Evolutionary conservation across 176 grass and related monocot genomes (phyloP), one percentile per base, ranked within the genome.

Genomic region (Cenchrus purpureus): DNA sequence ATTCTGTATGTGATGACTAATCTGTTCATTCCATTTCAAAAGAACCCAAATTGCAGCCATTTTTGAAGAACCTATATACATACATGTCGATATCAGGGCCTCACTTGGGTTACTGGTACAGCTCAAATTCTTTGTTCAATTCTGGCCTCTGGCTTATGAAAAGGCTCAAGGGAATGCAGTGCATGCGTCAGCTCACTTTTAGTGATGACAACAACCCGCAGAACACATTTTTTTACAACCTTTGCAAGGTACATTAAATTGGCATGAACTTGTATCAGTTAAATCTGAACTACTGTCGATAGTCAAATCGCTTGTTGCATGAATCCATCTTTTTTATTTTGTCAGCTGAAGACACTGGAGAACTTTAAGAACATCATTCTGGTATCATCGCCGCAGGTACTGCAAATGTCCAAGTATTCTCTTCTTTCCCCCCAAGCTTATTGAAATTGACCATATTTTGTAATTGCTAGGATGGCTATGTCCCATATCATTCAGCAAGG

Each of bases 31-130:
- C 55, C 22, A 31, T 78, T 86, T 86, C 60, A 83, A 90, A 86
- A 98, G 95, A 95, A 19, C 65, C 69, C 17, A 55, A 86, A 65
- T 78, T 95, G 89, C 61, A 63, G 71, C 93, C 95, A 31, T 98
- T 87, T 80, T 15, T 93, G 79, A 98, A 92, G 83, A 83, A 98
- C 85, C 87, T 95, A 5, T 71, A 89, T 53, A 98, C 95, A 13
- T 98, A 98, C 78, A 83, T 98, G 95, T 95, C 95, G 1, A 85
- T 98, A 79, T 98, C 95, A 32, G 95, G 95, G 44, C 95, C 93
- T 67, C 95, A 98, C 74, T 85, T 98, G n/a, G 92, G 93, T 65
- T 98, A 95, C 51, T 95, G 89, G 86, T 98, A 98, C 77, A 98
- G 89, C 78, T 90, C 93, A 66, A 98, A 98, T 68, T 94, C 93